Conservation (phyloP, 2,329 filamentous ascomycete genomes). For the Herpotrichia juniperi region DNA sequence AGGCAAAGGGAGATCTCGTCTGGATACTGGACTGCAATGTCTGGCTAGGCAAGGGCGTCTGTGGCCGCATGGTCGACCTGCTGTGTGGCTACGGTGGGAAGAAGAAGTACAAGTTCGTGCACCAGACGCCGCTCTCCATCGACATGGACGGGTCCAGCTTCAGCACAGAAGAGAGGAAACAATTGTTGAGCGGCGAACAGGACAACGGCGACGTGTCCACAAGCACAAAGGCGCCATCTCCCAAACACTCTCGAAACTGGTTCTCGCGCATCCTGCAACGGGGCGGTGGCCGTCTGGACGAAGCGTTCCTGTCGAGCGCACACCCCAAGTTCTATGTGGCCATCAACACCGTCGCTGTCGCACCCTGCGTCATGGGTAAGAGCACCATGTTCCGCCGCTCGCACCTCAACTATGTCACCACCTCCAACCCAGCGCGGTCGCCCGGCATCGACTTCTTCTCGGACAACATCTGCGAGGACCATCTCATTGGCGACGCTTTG, state of each 20-base stretch:
- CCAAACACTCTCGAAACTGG: slow-evolving; percentile 27
- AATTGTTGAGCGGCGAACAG: slow-evolving; percentile 34
- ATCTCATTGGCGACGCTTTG: slow-evolving; percentile 89
- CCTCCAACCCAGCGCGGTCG: slow-evolving; percentile 56
- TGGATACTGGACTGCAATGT: slow-evolving; percentile 98
- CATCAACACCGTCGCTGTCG: slow-evolving; percentile 90
- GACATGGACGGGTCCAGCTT: slow-evolving; percentile 59
- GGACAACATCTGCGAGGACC: slow-evolving; percentile 96
- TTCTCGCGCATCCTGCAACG: slow-evolving; percentile 36
- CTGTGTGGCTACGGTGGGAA: slow-evolving; percentile 71
- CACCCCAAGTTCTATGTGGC: slow-evolving; percentile 98
- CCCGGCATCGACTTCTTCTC: slow-evolving; percentile 92
- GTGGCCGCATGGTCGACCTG: slow-evolving; percentile 87
- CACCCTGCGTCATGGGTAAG: slow-evolving; percentile 94
- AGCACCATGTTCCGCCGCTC: slow-evolving; percentile 98
- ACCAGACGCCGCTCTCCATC: slow-evolving; percentile 89
- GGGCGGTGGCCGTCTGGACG: slow-evolving; percentile 85
- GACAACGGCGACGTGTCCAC: slow-evolving; percentile 32
- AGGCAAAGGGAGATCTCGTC: slow-evolving; percentile 82
- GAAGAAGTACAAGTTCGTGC: slow-evolving; percentile 81
- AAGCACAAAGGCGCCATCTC: slow-evolving; percentile 30
- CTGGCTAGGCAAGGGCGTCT: slow-evolving; percentile 81
- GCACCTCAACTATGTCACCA: slow-evolving; percentile 78
- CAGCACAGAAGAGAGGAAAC: slow-evolving; percentile 35
- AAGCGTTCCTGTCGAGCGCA: slow-evolving; percentile 90